These are phyloP conservation scores for Ustilago sp. DNA, from an alignment of 1,284 basidiomycete species.

Conservation along the genomic window DNA sequence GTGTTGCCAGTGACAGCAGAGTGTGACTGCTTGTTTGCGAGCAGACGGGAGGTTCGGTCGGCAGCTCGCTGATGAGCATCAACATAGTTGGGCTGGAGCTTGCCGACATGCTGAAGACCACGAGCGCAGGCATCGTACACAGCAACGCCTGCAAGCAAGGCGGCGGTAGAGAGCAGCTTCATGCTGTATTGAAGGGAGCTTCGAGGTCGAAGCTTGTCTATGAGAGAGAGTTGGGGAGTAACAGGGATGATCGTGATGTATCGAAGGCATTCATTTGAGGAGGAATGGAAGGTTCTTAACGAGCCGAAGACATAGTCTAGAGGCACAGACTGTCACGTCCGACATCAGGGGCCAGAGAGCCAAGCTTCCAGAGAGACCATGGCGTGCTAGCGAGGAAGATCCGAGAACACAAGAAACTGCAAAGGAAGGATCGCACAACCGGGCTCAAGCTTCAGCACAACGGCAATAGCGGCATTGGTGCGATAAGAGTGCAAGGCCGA, in stretches of 20 bases:
- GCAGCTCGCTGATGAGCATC: conserved; percentile 35
- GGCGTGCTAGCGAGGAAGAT: conserved; percentile 7
- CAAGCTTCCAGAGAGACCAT: background rate
- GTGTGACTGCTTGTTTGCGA: conserved; percentile 18
- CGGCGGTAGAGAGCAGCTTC: conserved; percentile 31
- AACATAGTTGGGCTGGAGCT: conserved; percentile 29
- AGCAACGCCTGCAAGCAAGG: conserved; percentile 27
- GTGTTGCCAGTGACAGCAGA: conserved; percentile 19
- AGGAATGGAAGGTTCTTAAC: background rate
- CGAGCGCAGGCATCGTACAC: conserved; percentile 40
- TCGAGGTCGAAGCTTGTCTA: conserved; percentile 6
- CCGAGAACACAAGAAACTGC: background rate
- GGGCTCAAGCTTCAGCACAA: background rate
- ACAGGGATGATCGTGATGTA: background rate
- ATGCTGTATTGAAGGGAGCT: conserved; percentile 3
- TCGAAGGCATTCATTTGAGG: background rate
- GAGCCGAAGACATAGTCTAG: background rate
- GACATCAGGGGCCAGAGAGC: background rate
- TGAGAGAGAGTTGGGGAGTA: background rate
- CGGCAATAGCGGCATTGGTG: background rate
- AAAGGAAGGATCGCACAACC: background rate
- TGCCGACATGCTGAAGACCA: conserved; percentile 44
- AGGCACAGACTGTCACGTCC: conserved; percentile 6
- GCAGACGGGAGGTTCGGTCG: conserved; percentile 19
- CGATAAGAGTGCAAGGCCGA: conserved; percentile 12